These are phyloP conservation scores for Taiwanofungus camphoratus DNA, from an alignment of 1,284 basidiomycete genomes.

Conservation along the genomic window DNA sequence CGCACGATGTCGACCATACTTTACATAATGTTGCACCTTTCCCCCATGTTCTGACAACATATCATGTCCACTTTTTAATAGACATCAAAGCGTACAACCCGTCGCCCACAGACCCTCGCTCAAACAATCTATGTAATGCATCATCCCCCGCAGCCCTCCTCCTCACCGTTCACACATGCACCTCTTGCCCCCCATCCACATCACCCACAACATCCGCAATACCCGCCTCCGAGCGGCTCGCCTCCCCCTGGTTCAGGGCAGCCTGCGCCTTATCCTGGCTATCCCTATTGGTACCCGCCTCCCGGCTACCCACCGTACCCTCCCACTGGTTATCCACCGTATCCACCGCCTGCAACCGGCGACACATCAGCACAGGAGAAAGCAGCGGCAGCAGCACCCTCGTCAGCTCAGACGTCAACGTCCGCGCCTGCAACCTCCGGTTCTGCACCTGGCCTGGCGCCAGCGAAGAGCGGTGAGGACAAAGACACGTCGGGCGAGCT, in stretches of 20 bases:
- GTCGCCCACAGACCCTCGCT: conserved; percentile 57
- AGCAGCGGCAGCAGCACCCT: conserved; percentile 2
- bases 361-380: neutral
- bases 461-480: conserved; percentile 14
- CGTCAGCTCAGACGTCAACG: neutral
- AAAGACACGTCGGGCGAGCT: conserved; percentile 37
- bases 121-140: conserved; percentile 32
- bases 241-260: conserved; percentile 11
- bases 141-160: conserved; percentile 28
- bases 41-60: too few relatives aligned
- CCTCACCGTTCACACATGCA: conserved; percentile 56
- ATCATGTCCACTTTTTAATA: conserved; percentile 21
- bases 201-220: conserved; percentile 4
- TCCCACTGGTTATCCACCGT: conserved; percentile 20
- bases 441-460: conserved; percentile 3
- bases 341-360: conserved; percentile 5
- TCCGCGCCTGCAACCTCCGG: conserved; percentile 4
- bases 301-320: conserved; percentile 11
- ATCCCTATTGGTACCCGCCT: conserved; percentile 9
- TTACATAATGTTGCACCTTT: too few relatives aligned
- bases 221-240: conserved; percentile 10
- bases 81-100: conserved; percentile 61
- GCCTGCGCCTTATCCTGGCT: conserved; percentile 16
- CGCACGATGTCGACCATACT: too few relatives aligned
- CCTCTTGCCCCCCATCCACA: conserved; percentile 39